Evolutionary conservation across 352 stramenopile species (phyloP), one percentile per base, ranked within the genome.

Genomic region (Phytophthora pini): DNA sequence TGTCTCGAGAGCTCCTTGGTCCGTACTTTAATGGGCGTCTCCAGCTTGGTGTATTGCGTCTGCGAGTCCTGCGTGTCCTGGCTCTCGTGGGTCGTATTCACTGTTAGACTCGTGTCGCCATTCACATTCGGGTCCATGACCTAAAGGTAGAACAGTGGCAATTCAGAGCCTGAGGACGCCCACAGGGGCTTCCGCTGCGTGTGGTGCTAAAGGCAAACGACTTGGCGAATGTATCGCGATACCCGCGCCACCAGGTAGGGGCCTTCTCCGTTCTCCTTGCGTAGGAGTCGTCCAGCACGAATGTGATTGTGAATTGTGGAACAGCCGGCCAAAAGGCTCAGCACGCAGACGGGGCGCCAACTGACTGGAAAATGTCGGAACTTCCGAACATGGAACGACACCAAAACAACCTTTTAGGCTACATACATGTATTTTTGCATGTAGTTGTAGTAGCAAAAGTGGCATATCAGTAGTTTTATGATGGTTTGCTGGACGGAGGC

Each of bases 11-110:
- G 45, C 6, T 80, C 62, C 46, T 54, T 50, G 34, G 52, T 39
- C 7, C 34, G 65, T 20, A 68, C 39, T 44, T 80, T 74, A 8
- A 74, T 48, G 34, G 78, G 78, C 48, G 78, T 84, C 65, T 74
- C 59, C 4, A 87, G 45, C 46, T 76, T 68, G 4, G 53, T 34
- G 63, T 87, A 87, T 43, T 48, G 61, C 26, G 72, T 65, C 34
- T 66, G 31, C 2, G 32, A 8, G 32, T 61, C 40, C 4, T 11
- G 39, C 26, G 32, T n/a, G 7, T 49, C 34, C 36, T 65, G 22
- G 22, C 38, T 15, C 11, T 66, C 45, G 20, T 48, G 9, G n/a
- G 54, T 27, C 3, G 36, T 41, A 11, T 52, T 15, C 26, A 59
- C 44, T 2, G 50, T 56, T n/a, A 57, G 56, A 12, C 3, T 17